A percentile compares a stretch with the other conserved stretches of the same genome.
Conservation (phyloP, 129 eudicot species). For the Arctium lappa region DNA sequence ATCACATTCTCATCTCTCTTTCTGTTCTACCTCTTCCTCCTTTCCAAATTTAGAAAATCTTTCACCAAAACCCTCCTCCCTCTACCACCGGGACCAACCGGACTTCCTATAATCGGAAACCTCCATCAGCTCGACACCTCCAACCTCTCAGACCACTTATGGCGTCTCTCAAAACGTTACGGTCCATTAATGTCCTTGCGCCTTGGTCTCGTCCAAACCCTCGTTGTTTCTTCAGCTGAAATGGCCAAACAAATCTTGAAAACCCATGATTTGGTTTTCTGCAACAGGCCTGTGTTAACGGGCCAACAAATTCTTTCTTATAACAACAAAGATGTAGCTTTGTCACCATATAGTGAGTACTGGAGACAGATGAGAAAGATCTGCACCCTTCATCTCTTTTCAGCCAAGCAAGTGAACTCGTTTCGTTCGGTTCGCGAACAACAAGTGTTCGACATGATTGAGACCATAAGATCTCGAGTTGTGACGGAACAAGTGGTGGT, state of each 20-base stretch:
- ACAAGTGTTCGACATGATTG: slow-evolving; percentile 31
- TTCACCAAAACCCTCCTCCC: not conserved
- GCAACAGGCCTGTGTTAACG: slow-evolving; percentile 21
- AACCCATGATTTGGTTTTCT: slow-evolving; percentile 36
- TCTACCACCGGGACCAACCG: slow-evolving; percentile 48
- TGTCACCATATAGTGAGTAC: slow-evolving; percentile 34
- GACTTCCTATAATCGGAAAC: slow-evolving; percentile 52
- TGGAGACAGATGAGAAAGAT: slow-evolving; percentile 41
- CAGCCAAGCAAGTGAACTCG: slow-evolving; percentile 27
- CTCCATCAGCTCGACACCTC: slow-evolving; percentile 27
- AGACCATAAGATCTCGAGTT: not conserved
- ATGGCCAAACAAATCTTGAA: slow-evolving; percentile 42
- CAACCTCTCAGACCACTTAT: slow-evolving; percentile 17
- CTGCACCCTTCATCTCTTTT: slow-evolving; percentile 35
- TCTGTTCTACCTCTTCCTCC: not conserved
- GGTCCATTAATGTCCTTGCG: slow-evolving; percentile 43
- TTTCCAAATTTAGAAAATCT: not conserved
- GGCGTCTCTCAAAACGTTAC: slow-evolving; percentile 33
- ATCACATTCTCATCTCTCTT: slow-evolving; percentile 5
- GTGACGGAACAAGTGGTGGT: not conserved
- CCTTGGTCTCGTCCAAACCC: slow-evolving; percentile 28
- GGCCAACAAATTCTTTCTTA: slow-evolving; percentile 26
- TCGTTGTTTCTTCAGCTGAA: slow-evolving; percentile 37
- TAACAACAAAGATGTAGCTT: slow-evolving; percentile 24
- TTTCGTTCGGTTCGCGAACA: slow-evolving; percentile 38